Base-by-base conservation (phyloP, 495 filamentous ascomycete genomes). In the Hypoxylon cercidicola region DNA sequence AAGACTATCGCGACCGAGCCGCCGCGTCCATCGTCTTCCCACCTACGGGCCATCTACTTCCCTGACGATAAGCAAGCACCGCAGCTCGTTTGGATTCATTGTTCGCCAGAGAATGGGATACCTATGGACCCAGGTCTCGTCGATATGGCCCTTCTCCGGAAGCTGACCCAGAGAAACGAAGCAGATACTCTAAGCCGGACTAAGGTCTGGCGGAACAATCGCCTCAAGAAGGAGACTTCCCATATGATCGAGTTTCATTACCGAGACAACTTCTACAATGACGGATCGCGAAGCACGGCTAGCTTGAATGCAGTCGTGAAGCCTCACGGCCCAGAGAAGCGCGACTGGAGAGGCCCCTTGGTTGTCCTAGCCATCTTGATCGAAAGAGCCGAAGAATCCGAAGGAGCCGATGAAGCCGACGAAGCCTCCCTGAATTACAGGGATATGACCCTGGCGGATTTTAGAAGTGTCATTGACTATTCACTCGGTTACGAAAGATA, bases 21-120 rank as follows among this genome's bases (percentile, higher is more conserved):
- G 1, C 28, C 50, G 7, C 61, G 54, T 1, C 61, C 61, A 8
- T 52, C 53, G 21, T 19, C 45, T 3, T 35, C 13, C 0, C 60
- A 64, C 12, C 1, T 19, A 1, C 15, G 54, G 25, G 61, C 61
- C 4, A 58, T 64, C n/a, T 39, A 25, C 48, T 64, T 52, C 28
- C 47, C 54, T 13, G 39, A 37, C 3, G 54, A 64, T 9, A 50
- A 16, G 13, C 11, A 32, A 4, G 19, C 3, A 8, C 44, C 52
- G 1, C 15, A 56, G 4, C 12, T 39, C 12, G 35, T 39, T 13
- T 39, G 35, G 35, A 39, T 39, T 39, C 4, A 39, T 39, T 39
- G 12, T 39, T 7, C 35, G 35, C 35, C 11, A 13, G 35, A 39
- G 3, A 13, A 39, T 13, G 35, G n/a, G 11, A 7, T 2, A 7